Evolutionary conservation across 495 filamentous ascomycete species (phyloP).

Genomic region (Cercophora samala): DNA sequence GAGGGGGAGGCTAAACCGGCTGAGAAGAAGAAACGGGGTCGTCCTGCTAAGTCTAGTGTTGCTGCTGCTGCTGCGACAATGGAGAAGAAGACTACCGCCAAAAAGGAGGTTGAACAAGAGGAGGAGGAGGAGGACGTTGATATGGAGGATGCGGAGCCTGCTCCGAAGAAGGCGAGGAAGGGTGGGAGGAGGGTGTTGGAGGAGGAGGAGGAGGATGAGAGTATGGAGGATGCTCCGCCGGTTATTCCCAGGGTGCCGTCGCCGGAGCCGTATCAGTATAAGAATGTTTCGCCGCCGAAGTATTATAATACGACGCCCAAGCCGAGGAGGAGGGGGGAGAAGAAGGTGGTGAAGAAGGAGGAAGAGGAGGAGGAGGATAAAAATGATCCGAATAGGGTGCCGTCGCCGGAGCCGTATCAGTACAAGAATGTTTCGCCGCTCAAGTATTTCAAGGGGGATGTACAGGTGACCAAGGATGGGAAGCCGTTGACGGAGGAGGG

Average conservation of each 20-base stretch:
- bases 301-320: too few species aligned
- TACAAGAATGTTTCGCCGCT: too few species aligned
- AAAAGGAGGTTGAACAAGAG: constrained; percentile 31
- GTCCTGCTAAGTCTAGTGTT: background rate
- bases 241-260: constrained; percentile 15
- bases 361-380: too few species aligned
- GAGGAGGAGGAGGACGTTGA: constrained; percentile 18
- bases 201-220: constrained; percentile 45
- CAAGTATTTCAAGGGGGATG: too few species aligned
- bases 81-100: constrained; percentile 31
- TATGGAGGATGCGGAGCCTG: constrained; percentile 50
- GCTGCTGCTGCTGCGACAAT: constrained; percentile 19
- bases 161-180: constrained; percentile 49
- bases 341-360: too few species aligned
- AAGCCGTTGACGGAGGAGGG: too few species aligned
- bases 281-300: too few species aligned
- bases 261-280: background rate
- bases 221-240: constrained; percentile 36
- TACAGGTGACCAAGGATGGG: too few species aligned
- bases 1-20: constrained; percentile 27
- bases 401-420: background rate
- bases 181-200: constrained; percentile 31
- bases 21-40: background rate
- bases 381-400: constrained; percentile 14
- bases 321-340: too few species aligned